Conservation (phyloP, 2,329 filamentous ascomycete genomes). For the Nothophoma quercina region DNA sequence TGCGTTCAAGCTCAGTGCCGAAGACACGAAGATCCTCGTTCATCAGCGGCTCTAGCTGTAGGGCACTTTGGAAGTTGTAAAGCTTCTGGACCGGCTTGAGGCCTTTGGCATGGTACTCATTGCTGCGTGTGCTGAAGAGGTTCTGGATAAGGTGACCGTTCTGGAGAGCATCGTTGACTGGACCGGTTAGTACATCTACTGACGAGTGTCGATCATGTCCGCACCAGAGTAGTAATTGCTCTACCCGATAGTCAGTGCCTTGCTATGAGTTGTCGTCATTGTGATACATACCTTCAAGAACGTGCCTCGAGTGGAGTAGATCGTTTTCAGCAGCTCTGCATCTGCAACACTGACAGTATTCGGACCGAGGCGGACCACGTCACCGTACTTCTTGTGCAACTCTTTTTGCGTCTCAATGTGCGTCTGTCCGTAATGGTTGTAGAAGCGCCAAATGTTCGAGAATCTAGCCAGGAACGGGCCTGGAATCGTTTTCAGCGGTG, state of each 20-base stretch:
- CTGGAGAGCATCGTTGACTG: slow-evolving; percentile 44
- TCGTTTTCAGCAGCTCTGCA: slow-evolving; percentile 39
- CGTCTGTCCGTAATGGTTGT: slow-evolving; percentile 37
- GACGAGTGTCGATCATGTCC: too few species aligned
- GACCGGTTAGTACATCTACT: not conserved
- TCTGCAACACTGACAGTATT: slow-evolving; percentile 42
- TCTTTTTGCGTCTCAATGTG: slow-evolving; percentile 40
- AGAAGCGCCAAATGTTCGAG: slow-evolving; percentile 42
- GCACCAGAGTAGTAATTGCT: slow-evolving; percentile 38
- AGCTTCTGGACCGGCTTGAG: slow-evolving; percentile 43
- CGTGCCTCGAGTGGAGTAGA: slow-evolving; percentile 44
- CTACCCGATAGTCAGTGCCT: slow-evolving; percentile 18
- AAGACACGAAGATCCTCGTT: slow-evolving; percentile 32
- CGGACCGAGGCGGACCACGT: slow-evolving; percentile 40
- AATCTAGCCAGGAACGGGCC: slow-evolving; percentile 46
- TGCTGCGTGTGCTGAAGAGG: slow-evolving; percentile 44
- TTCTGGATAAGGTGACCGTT: slow-evolving; percentile 40
- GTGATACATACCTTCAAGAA: slow-evolving; percentile 36
- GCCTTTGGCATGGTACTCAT: slow-evolving; percentile 35
- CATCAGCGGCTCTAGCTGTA: slow-evolving; percentile 39
- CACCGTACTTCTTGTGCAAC: slow-evolving; percentile 41
- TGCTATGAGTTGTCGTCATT: not conserved
- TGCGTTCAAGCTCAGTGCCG: slow-evolving; percentile 33
- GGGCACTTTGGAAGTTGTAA: slow-evolving; percentile 34
- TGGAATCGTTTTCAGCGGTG: slow-evolving; percentile 41